Evolutionary conservation across 2,329 filamentous ascomycete genomes (phyloP).

Genomic region (Pseudofabraea citricarpa): DNA sequence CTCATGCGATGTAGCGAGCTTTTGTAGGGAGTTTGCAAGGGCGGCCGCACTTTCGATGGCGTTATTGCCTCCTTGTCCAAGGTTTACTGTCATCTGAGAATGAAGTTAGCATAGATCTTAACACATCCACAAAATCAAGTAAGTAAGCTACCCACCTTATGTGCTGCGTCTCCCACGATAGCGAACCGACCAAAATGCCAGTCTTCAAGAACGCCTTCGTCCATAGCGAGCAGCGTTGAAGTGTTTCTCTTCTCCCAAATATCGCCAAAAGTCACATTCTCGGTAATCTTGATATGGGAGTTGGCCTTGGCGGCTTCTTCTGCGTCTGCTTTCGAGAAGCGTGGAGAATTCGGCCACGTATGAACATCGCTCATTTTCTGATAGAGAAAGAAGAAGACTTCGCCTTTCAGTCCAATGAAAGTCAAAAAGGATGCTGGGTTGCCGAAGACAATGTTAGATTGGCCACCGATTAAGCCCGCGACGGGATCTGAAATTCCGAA

Average conservation of each 20-base stretch:
- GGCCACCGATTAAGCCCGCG: neutral
- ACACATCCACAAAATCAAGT: too few relatives aligned
- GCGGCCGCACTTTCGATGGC: conserved; percentile 31
- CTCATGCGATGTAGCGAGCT: neutral
- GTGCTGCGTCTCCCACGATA: conserved; percentile 4
- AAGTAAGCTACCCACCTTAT: neutral
- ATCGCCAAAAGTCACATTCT: conserved; percentile 2
- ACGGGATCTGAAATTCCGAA: conserved; percentile 3
- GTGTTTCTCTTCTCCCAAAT: conserved; percentile 4
- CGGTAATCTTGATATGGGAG: neutral
- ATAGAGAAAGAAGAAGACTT: conserved; percentile 4
- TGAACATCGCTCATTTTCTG: conserved; percentile 3
- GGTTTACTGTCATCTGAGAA: neutral
- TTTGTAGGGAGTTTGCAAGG: conserved; percentile 17
- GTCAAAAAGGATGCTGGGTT: conserved; percentile 1
- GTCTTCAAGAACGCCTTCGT: conserved; percentile 5
- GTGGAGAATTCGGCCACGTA: conserved; percentile 2
- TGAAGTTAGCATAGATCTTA: too few relatives aligned
- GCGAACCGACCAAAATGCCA: conserved; percentile 8
- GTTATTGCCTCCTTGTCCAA: conserved; percentile 31
- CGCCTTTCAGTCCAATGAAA: conserved; percentile 4
- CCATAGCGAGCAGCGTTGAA: conserved; percentile 1
- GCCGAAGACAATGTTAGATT: conserved; percentile 2
- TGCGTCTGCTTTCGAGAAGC: conserved; percentile 1
- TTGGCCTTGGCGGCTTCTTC: conserved; percentile 1